These are phyloP conservation scores for Blastocladiella britannica DNA, from an alignment of 192 early-diverging fungal species.

Conservation along the genomic window DNA sequence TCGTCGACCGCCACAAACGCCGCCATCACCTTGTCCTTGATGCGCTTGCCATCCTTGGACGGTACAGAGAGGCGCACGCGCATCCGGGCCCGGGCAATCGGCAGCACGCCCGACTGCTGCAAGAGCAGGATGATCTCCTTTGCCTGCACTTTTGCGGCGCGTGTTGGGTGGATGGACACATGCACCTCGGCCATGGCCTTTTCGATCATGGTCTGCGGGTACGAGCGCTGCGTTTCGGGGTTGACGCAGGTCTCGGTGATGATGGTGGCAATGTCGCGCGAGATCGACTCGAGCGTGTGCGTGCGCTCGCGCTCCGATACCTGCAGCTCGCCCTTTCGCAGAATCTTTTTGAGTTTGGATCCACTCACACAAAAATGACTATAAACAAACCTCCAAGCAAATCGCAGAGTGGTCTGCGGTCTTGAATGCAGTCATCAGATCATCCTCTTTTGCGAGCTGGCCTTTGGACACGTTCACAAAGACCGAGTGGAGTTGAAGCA, in stretches of 20 bases:
- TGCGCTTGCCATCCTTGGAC: conserved; percentile 68
- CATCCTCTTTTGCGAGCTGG: conserved; percentile 72
- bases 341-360: too few species aligned
- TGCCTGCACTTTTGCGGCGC: conserved; percentile 65
- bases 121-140: conserved; percentile 84
- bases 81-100: conserved; percentile 90
- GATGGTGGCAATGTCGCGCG: conserved; percentile 83
- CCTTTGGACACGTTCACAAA: conserved; percentile 96
- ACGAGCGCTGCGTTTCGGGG: conserved; percentile 79
- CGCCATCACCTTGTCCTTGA: conserved; percentile 49
- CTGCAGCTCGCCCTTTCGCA: conserved; percentile 90
- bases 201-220: conserved; percentile 95
- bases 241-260: conserved; percentile 92
- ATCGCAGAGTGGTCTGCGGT: conserved; percentile 69
- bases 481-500: conserved; percentile 81
- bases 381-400: conserved; percentile 22
- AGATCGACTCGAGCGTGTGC: conserved; percentile 57
- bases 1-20: conserved; percentile 46
- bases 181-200: conserved; percentile 91
- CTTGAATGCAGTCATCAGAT: conserved; percentile 69
- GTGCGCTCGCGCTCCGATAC: conserved; percentile 90
- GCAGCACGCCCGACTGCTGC: conserved; percentile 69
- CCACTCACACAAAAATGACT: too few species aligned
- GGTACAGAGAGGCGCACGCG: conserved; percentile 57
- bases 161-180: conserved; percentile 69